Percentiles rank a stretch among this genome's conserved stretches.
Conservation (phyloP, 2,329 filamentous ascomycete species). For the Penicillium sp. region DNA sequence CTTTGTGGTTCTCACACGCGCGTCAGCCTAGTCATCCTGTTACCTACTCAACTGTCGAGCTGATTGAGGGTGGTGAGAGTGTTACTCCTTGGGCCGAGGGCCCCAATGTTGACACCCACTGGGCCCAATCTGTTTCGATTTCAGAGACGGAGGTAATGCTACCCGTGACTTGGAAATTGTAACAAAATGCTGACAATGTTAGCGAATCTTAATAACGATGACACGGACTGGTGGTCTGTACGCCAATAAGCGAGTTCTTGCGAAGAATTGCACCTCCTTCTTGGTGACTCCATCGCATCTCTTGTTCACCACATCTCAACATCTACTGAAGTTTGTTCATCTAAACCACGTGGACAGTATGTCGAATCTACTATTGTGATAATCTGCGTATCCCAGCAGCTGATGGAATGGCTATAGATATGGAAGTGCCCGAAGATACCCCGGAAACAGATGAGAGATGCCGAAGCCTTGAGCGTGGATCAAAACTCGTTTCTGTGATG, state of each 20-base stretch:
- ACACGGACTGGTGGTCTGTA: conserved; percentile 76
- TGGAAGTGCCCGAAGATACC: conserved; percentile 82
- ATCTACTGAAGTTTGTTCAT: conserved; percentile 93
- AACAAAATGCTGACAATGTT: conserved; percentile 15
- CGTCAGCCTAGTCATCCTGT: conserved; percentile 24
- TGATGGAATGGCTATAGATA: conserved; percentile 51
- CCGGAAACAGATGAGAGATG: conserved; percentile 91
- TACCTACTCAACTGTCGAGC: conserved; percentile 33
- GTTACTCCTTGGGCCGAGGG: conserved; percentile 31
- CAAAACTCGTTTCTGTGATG: conserved; percentile 81
- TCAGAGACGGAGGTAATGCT: conserved; percentile 41
- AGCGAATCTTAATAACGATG: conserved; percentile 62
- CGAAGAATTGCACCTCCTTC: conserved; percentile 91
- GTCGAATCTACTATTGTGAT: conserved; percentile 11
- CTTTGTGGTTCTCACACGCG: conserved; percentile 40
- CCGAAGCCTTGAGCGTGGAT: conserved; percentile 86
- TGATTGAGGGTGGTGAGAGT: conserved; percentile 15
- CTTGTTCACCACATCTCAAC: conserved; percentile 88
- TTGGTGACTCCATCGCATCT: conserved; percentile 77
- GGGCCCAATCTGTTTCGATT: conserved; percentile 38
- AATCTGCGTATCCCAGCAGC: conserved; percentile 6
- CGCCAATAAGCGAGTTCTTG: conserved; percentile 70
- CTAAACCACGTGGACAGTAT: conserved; percentile 66
- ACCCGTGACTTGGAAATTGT: not conserved
- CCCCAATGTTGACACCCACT: conserved; percentile 38